Evolutionary conservation across 768 basidiomycete species (phyloP), one percentile per base, ranked within the genome.

Genomic region (Mycena polygramma): DNA sequence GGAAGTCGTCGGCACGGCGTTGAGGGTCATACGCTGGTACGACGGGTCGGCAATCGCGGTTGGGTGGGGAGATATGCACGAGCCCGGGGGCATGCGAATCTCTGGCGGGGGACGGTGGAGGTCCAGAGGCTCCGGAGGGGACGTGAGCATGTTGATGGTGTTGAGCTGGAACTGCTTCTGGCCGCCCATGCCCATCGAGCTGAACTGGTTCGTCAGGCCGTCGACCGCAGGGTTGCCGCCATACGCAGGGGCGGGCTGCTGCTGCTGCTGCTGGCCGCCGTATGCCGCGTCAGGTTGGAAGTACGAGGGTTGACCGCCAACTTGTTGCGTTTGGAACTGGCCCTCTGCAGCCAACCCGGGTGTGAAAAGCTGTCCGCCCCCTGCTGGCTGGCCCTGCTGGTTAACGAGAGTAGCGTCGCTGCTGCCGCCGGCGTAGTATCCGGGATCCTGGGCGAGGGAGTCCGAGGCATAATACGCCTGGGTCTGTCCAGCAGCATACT

Each of bases 401-500:
- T 82, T 49, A 2, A 52, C 55, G 14, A 63, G 58, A 54, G 57
- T 57, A 72, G 82, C 17, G 71, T 78, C 66, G 70, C 78, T 14
- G 83, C 78, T 20, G 77, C 85, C 36, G 81, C 79, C 81, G 77
- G 64, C 75, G 19, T 70, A 77, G 73, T 87, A 88, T 36, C 78
- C 75, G 14, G 89, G 85, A 57, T 89, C 89, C 7, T 60, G 55
- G 49, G 84, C 73, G 43, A 81, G 73, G 4, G 82, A 82, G 35
- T 85, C 85, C 15, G 81, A 79, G 14, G 82, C 77, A 43, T 95
- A 95, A 79, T 96, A 96, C 4, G 89, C 95, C 77, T 96, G 94
- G 1, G 95, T 95, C 81, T 98, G 96, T 14, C 94, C 96, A 5
- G 94, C 91, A 57, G 97, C 97, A 79, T 98, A 98, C 80, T 97